Base-by-base conservation (phyloP, 2,329 filamentous ascomycete species). In the Mycosphaerella sp. region DNA sequence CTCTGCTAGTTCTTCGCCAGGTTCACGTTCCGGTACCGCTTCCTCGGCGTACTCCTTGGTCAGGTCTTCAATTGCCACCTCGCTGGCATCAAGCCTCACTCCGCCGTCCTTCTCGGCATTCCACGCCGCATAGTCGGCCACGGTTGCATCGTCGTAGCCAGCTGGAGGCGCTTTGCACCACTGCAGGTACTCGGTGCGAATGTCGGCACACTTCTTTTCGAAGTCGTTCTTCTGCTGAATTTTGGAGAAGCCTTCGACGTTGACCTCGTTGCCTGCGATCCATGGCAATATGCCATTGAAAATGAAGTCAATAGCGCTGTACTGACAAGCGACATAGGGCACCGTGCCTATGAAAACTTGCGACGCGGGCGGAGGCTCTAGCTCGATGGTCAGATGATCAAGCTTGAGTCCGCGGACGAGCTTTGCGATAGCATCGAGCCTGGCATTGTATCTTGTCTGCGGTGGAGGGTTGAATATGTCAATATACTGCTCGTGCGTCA, bases 191-290 rank as follows among this genome's bases (percentile, higher is more conserved):
- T 52, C 17, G 45, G 54, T 39, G 10, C 50, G 44, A 41, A 34
- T 53, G 6, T 14, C 50, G 3, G 41, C n/a, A 41, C 52, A 56
- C 17, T 36, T 45, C 12, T 34, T 44, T 42, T 62, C 55, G 43
- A 64, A 64, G 0, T 21, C n/a, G 8, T 27, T 34, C 51, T 61
- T 64, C 49, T 64, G 61, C 34, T 39, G 34, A 3, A 41, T 44
- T 41, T 62, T 64, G 27, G 63, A 40, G 41, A 50, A 62, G 3
- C 65, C 65, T 2, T 34, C 52, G 27, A 67, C 14, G 16, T 21
- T 44, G 4, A 66, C 51, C 2, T 61, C 57, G 39, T 63, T 60
- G 14, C 60, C 56, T 18, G 52, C 49, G 8, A 66, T 43, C 25
- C 45, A 63, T 1, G 52, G 58, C 46, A 52, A 58, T 4, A 62